Conservation (phyloP, 140 eudicot genomes). For the Ambrosia hybrid region DNA sequence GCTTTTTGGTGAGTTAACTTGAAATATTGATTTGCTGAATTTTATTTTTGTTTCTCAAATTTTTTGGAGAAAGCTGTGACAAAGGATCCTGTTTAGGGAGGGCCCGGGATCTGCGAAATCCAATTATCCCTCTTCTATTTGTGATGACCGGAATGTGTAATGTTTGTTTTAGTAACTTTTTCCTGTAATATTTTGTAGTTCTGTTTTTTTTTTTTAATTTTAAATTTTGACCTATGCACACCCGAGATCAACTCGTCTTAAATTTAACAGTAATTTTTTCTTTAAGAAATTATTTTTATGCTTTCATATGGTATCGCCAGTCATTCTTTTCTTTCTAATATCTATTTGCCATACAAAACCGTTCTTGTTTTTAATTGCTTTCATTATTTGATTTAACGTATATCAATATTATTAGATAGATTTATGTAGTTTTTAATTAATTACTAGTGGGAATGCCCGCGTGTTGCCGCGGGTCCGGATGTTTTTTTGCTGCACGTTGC, state of each 20-base stretch:
- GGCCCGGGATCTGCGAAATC: constrained; percentile 22
- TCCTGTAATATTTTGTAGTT: constrained; percentile 26
- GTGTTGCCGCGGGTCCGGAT: no score
- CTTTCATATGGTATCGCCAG: neutral
- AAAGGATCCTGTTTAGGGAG: constrained; percentile 27
- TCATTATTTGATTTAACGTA: no score
- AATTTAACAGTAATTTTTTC: neutral
- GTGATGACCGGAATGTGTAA: constrained; percentile 29
- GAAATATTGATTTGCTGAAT: constrained; percentile 25
- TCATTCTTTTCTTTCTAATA: neutral
- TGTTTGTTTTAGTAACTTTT: constrained; percentile 21
- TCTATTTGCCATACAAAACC: constrained; percentile 14
- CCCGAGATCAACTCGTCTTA: neutral
- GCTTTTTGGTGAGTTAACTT: constrained; percentile 28
- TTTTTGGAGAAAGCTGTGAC: constrained; percentile 17
- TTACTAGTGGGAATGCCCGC: no score
- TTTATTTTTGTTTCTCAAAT: constrained; percentile 28
- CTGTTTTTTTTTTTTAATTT: neutral
- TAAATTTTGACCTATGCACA: constrained; percentile 17
- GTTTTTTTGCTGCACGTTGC: no score
- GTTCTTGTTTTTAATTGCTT: no score
- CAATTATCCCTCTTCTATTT: constrained; percentile 16
- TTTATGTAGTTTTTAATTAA: no score
- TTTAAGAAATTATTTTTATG: neutral
- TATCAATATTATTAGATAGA: no score